Percentiles rank a stretch among this genome's conserved stretches.
Evolutionary conservation across 805 yeast genomes (phyloP).

Genomic region (Lipomyces orientalis): DNA sequence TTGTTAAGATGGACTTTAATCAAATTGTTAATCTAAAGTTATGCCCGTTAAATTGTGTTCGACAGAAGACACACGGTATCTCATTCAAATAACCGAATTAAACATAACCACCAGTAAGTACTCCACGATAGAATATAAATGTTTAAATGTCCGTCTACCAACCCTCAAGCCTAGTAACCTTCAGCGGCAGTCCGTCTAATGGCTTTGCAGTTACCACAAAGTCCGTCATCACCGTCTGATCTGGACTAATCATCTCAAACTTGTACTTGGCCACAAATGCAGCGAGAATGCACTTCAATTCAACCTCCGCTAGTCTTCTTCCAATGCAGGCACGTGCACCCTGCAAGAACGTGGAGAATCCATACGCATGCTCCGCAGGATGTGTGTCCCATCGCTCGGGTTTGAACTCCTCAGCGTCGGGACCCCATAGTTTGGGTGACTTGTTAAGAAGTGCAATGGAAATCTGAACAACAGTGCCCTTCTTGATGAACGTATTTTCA

Average conservation of each 20-base stretch:
- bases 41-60: not conserved
- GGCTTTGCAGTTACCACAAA: constrained; percentile 28
- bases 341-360: constrained; percentile 29
- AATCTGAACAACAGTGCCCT: constrained; percentile 27
- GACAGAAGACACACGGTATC: not conserved
- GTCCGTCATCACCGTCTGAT: constrained; percentile 13
- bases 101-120: not conserved
- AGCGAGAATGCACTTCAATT: constrained; percentile 22
- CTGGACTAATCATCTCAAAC: constrained; percentile 16
- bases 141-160: constrained; percentile 5
- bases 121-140: not conserved
- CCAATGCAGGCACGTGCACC: constrained; percentile 35
- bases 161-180: constrained; percentile 24
- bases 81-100: not conserved
- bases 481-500: constrained; percentile 12
- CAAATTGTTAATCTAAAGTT: too few relatives aligned
- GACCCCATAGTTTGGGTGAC: constrained; percentile 30
- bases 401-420: constrained; percentile 28
- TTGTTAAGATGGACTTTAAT: too few relatives aligned
- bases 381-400: constrained; percentile 33
- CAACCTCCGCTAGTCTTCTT: constrained; percentile 30
- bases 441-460: constrained; percentile 21
- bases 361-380: constrained; percentile 20
- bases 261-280: constrained; percentile 25
- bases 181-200: constrained; percentile 25